Evolutionary conservation across 768 basidiomycete species (phyloP).

Genomic region (Mycena galopus): DNA sequence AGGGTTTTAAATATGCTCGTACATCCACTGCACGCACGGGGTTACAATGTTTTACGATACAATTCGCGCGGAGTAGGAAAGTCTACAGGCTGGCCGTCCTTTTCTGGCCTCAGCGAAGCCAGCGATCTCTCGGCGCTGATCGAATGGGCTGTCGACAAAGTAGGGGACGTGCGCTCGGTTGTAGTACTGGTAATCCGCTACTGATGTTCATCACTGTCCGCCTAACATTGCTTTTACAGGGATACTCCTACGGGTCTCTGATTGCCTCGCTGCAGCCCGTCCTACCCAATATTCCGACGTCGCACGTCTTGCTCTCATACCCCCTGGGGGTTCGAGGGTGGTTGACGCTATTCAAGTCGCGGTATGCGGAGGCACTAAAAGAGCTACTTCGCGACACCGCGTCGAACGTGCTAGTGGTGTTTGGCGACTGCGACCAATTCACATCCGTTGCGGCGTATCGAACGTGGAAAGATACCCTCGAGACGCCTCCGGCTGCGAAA

Average conservation of each 20-base stretch:
- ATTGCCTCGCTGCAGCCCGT: constrained; percentile 76
- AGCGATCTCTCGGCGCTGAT: constrained; percentile 77
- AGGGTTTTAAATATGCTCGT: constrained; percentile 63
- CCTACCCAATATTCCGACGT: constrained; percentile 64
- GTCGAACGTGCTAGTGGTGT: constrained; percentile 71
- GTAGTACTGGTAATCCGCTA: constrained; percentile 68
- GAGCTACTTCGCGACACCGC: constrained; percentile 59
- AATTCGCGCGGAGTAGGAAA: constrained; percentile 85
- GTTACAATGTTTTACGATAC: constrained; percentile 75
- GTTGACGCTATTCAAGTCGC: constrained; percentile 77
- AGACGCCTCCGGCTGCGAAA: constrained; percentile 33
- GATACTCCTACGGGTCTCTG: constrained; percentile 87
- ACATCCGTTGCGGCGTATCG: constrained; percentile 69
- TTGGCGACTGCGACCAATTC: constrained; percentile 81
- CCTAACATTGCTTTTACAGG: constrained; percentile 55
- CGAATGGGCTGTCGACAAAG: constrained; percentile 61
- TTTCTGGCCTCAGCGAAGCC: constrained; percentile 79
- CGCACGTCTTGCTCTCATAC: constrained; percentile 82
- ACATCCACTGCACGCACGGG: constrained; percentile 54
- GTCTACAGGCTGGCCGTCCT: constrained; percentile 79
- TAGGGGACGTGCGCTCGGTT: constrained; percentile 61
- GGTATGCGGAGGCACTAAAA: constrained; percentile 66
- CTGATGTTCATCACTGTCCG: not conserved
- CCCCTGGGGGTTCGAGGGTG: constrained; percentile 76
- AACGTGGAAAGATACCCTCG: constrained; percentile 63